phyloP scores from a whole-genome alignment of 169 alveolate species.

The Plasmodium coatneyi region DNA sequence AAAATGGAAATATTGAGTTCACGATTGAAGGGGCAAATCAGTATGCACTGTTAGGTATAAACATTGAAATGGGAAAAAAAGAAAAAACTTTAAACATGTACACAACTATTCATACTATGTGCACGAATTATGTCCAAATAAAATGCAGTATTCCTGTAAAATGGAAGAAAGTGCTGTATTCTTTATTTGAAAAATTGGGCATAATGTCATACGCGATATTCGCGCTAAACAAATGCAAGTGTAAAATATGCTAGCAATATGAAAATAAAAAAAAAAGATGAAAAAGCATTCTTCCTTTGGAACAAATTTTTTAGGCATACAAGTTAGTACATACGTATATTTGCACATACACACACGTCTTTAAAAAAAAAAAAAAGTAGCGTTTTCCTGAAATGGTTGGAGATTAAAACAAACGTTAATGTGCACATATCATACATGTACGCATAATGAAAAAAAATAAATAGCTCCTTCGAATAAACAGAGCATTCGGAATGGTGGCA shows the following conservation, averaged over 20 bases:
- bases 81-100: background rate
- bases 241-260: background rate
- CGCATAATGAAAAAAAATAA: background rate
- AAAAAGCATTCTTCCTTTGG: background rate
- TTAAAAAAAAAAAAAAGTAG: background rate
- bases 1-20: background rate
- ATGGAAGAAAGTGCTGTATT: background rate
- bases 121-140: background rate
- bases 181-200: background rate
- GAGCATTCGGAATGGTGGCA: background rate
- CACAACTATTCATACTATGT: background rate
- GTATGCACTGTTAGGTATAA: background rate
- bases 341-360: background rate
- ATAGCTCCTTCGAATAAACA: background rate
- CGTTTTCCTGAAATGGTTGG: background rate
- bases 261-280: background rate
- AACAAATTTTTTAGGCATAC: background rate
- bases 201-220: background rate
- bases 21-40: background rate
- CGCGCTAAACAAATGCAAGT: background rate
- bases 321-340: background rate
- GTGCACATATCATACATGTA: background rate
- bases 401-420: background rate
- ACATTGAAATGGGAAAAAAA: background rate
- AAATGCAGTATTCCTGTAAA: background rate